Evolutionary conservation across 169 alveolate species (phyloP), one percentile per base, ranked within the genome.

Genomic region (Eimeria necatrix): DNA sequence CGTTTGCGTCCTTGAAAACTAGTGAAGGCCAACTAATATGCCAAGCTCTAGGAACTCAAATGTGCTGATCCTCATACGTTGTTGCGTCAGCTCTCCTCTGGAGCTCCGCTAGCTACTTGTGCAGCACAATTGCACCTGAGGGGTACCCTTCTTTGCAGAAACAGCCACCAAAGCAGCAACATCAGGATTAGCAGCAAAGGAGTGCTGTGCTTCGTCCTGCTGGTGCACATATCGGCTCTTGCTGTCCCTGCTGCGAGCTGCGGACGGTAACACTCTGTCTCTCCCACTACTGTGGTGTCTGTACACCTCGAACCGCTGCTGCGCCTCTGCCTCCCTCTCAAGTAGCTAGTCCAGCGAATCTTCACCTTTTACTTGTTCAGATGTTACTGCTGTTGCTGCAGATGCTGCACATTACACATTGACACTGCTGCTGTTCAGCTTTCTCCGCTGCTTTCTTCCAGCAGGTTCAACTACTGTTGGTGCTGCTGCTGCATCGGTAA

Each of bases 241-340:
- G 41, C 41, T 32, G 41, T 32, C 2, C 41, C 41, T 32, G 41
- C 41, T 32, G 41, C 41, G 74, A 14, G 41, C 0, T 32, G 41
- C 41, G 41, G 41, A 32, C 41, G 41, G 41, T 2, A 32, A 32
- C 41, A 32, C 41, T 32, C 74, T 64, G 74, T 32, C 22, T 22
- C 74, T 64, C 46, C 22, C 74, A 64, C 24, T 64, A 64, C 46
- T 32, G 22, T 32, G 74, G 32, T 64, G 74, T 64, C 74, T 64
- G 41, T 64, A 64, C 74, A 64, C 74, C 74, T 64, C 74, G 26
- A 64, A 1, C 22, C 74, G 46, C 74, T 64, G 74, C 74, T 64
- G 74, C 10, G 74, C 74, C 18, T 22, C 74, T 10, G 10, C 22
- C 74, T 10, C 41, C 41, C 41, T 32, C 41, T 32, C 41, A 32